Conservation (phyloP, 768 basidiomycete genomes). For the Pilatotrama ljubarskyi region DNA sequence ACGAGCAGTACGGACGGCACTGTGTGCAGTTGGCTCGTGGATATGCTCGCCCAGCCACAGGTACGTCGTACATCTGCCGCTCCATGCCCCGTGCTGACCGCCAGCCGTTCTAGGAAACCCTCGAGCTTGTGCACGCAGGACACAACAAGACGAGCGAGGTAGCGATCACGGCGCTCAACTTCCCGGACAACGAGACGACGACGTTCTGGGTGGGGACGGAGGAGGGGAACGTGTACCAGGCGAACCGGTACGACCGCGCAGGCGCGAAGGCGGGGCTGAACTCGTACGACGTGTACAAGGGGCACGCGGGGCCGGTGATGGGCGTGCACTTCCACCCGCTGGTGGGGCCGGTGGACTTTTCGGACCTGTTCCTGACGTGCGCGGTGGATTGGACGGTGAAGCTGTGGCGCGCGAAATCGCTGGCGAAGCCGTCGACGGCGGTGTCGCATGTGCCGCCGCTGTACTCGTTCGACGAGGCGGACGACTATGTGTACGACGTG, state of each 20-base stretch:
- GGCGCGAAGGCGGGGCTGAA: conserved; percentile 96
- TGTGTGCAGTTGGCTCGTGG: conserved; percentile 96
- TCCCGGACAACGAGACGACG: conserved; percentile 94
- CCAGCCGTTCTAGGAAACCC: conserved; percentile 70
- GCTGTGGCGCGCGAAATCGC: conserved; percentile 84
- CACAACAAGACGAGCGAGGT: conserved; percentile 98
- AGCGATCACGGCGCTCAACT: conserved; percentile 89
- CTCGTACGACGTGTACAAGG: conserved; percentile 89
- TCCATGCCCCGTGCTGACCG: neutral
- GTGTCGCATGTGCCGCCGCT: conserved; percentile 65
- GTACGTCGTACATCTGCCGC: conserved; percentile 39
- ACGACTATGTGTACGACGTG: conserved; percentile 98
- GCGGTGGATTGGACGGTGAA: conserved; percentile 99
- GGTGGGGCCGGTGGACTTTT: conserved; percentile 90
- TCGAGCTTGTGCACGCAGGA: conserved; percentile 83
- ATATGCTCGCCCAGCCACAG: conserved; percentile 98
- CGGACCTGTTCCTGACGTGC: conserved; percentile 89
- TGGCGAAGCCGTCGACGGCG: conserved; percentile 68
- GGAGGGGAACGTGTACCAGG: conserved; percentile 96
- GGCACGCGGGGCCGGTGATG: conserved; percentile 92
- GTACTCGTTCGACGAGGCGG: conserved; percentile 95
- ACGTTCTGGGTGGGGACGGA: conserved; percentile 99
- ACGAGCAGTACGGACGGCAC: conserved; percentile 96
- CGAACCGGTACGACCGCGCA: conserved; percentile 95
- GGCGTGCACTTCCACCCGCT: conserved; percentile 94